Conservation (phyloP, 225 moss, liverwort and hornwort species). For the Pseudoscleropodium purum region DNA sequence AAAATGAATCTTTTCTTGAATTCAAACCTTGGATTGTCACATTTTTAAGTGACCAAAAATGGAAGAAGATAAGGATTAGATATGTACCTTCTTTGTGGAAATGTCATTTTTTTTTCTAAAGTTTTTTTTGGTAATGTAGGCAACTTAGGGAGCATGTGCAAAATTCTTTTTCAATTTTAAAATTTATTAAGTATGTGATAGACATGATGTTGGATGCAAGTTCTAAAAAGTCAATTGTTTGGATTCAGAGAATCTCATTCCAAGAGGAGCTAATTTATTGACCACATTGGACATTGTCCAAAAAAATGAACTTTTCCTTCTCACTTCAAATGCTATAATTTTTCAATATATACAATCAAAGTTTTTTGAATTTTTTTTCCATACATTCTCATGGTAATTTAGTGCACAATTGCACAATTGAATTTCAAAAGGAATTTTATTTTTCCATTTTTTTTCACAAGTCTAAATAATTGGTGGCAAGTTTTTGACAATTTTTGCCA, state of each 20-base stretch:
- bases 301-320: neutral
- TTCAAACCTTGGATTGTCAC: neutral
- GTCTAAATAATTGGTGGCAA: neutral
- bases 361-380: neutral
- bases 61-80: neutral
- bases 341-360: neutral
- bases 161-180: neutral
- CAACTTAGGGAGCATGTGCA: neutral
- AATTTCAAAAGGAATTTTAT: too few species aligned
- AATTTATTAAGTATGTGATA: neutral
- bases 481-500: neutral
- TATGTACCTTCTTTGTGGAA: neutral
- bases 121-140: accelerated
- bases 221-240: neutral
- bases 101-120: neutral
- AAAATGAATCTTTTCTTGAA: neutral
- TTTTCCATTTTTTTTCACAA: neutral
- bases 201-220: neutral
- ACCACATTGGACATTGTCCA: neutral
- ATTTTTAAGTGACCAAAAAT: neutral
- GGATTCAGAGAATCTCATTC: neutral
- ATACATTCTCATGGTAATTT: neutral
- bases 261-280: neutral
- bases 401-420: neutral
- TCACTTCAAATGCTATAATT: neutral